Evolutionary conservation across 192 early-diverging fungal species (phyloP), one percentile per base, ranked within the genome.

Genomic region (Thoreauomyces humboldtii): DNA sequence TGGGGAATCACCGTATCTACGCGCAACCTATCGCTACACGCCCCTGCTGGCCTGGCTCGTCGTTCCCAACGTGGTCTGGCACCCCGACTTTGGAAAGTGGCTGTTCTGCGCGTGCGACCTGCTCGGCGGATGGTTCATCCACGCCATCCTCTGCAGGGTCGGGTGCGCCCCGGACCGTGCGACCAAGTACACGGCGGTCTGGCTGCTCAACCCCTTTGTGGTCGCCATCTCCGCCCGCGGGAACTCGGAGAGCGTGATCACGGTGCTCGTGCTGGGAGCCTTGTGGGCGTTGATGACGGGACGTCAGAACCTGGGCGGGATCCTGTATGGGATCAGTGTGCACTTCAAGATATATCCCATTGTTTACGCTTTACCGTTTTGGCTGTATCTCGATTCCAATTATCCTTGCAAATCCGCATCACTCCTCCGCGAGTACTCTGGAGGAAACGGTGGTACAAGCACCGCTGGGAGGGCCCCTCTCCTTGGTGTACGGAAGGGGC

Each of bases 261-360:
- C 89, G 19, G 86, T 85, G 0, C 81, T 91, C 65, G 86, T 92
- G 0, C 70, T 98, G 25, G 87, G 80, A 2, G 79, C 87, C 2
- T 68, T 96, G 7, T 92, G 92, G 64, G 74, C 79, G 19, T 69
- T 96, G 21, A 44, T 70, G n/a, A 52, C 38, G 34, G 15, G 54
- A n/a, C 43, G 59, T 6, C 28, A 43, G 29, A 34, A 28, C 11
- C 19, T 65, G 2, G 67, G 47, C 17, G 82, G 89, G 46, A 73
- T 85, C 19, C 42, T 91, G 34, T 96, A 92, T 80, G 97, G 97
- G 4, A 68, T 95, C 7, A 79, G 92, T 6, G 95, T 99, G 25
- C 97, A 99, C 72, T 86, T 98, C 43, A 99, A 99, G 69, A 92
- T 98, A 9, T 99, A 98, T 73, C 95, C 97, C 1, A 81, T 96